phyloP scores from a whole-genome alignment of 257 asterid species.

The Fraxinus excelsior region DNA sequence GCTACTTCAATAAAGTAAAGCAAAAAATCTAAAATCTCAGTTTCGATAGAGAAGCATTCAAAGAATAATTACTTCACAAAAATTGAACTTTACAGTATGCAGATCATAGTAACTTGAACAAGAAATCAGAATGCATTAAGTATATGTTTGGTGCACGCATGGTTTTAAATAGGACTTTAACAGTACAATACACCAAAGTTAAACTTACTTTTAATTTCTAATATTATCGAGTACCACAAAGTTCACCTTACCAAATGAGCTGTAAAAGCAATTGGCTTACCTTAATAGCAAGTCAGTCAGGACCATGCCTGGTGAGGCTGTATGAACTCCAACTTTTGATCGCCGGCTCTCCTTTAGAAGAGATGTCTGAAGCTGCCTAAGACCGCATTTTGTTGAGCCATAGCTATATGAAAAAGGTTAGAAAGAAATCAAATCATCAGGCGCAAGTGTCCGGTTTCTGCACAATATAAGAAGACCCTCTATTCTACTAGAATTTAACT shows the following conservation, averaged over 20 bases:
- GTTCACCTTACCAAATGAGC: background rate
- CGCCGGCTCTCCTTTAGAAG: constrained; percentile 78
- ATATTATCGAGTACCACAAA: background rate
- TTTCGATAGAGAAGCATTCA: background rate
- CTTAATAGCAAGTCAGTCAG: constrained; percentile 88
- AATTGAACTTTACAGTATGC: background rate
- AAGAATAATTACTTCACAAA: background rate
- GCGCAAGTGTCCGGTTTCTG: background rate
- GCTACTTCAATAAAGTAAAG: constrained; percentile 13
- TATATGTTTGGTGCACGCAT: too few species aligned
- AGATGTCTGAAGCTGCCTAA: constrained; percentile 94
- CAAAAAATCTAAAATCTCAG: background rate
- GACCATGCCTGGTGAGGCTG: constrained; percentile 99
- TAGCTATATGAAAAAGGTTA: constrained; percentile 47
- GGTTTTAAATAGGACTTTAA: too few species aligned
- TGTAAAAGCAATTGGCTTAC: constrained; percentile 37
- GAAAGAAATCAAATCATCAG: constrained; percentile 19
- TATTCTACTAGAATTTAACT: constrained; percentile 33
- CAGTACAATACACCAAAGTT: too few species aligned
- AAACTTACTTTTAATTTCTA: too few species aligned
- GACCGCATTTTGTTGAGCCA: constrained; percentile 98
- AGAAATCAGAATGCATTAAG: background rate
- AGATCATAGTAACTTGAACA: constrained; percentile 4
- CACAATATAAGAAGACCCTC: background rate
- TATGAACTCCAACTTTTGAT: constrained; percentile 89